Evolutionary conservation across 2,329 filamentous ascomycete species (phyloP).

Genomic region (Scedosporium dehoogii): DNA sequence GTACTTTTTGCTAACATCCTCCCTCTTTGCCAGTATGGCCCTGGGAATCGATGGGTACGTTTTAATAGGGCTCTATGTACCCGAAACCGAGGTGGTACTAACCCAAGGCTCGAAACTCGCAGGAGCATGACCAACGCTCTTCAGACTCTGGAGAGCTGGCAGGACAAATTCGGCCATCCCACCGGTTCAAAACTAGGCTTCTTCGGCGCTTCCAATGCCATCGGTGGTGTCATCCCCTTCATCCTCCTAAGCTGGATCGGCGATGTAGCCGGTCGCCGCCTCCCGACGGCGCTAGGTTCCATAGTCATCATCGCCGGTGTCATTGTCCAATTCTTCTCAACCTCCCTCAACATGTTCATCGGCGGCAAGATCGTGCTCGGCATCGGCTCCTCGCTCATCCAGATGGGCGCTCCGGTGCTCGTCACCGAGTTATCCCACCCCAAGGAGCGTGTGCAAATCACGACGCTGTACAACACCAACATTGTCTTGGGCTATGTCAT

Average conservation of each 20-base stretch:
- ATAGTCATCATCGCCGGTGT: constrained; percentile 23
- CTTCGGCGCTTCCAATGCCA: constrained; percentile 32
- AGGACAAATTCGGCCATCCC: constrained; percentile 27
- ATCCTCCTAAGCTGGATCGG: constrained; percentile 21
- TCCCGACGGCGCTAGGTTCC: constrained; percentile 20
- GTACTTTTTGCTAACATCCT: constrained; percentile 32
- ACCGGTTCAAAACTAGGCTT: constrained; percentile 20
- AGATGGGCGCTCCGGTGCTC: constrained; percentile 38
- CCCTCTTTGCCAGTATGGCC: constrained; percentile 28
- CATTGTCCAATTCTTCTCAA: constrained; percentile 19
- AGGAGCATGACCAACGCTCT: constrained; percentile 38
- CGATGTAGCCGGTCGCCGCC: constrained; percentile 19
- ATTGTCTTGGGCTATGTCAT: constrained; percentile 20
- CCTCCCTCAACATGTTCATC: constrained; percentile 38
- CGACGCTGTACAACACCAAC: constrained; percentile 40
- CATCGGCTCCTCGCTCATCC: constrained; percentile 41
- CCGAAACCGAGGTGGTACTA: not conserved
- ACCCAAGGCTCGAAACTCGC: not conserved
- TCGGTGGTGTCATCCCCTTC: constrained; percentile 33
- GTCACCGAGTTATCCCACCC: constrained; percentile 43
- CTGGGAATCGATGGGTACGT: constrained; percentile 30
- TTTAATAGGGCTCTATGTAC: not conserved
- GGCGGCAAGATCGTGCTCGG: constrained; percentile 42
- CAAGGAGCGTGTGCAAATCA: constrained; percentile 41
- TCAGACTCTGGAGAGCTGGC: constrained; percentile 31